Evolutionary conservation across 306 rosid species (phyloP), one percentile per base, ranked within the genome.

Genomic region (Medicago arabica): DNA sequence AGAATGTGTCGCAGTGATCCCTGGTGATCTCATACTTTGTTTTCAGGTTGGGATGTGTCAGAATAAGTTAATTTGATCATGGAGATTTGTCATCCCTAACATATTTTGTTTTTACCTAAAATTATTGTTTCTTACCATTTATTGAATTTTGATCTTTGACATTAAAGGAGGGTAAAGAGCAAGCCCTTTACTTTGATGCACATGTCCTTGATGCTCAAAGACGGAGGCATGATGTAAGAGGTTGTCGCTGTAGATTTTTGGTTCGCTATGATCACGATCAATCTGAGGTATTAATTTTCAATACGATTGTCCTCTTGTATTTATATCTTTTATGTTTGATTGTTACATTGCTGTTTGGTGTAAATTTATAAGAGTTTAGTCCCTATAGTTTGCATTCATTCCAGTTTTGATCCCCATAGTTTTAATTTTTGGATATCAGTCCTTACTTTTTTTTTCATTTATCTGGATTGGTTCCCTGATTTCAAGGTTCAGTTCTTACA

Each of bases 161-260:
- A 64, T 55, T 79, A 67, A 88, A 96, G 99, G 99, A 96, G 86
- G 97, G 98, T 71, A 92, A 96, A 85, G 99, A 96, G 80, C 99
- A 96, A 80, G 99, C 99, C 51, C 96, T 96, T 80, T 96, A 96
- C 87, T 96, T 81, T 76, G 99, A 96, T 70, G 99, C 99, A 71
- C 97, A 90, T 77, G 99, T 96, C 67, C 98, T 96, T 58, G 98
- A 96, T 82, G 95, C 99, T 69, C 99, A 96, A 85, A 89, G 99
- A 72, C 88, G 99, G 55, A 87, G 99, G 71, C 99, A 96, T 80
- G 99, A 96, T 85, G 96, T 96, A 59, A 85, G 99, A 84, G 99
- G 99, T 36, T 96, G 99, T 76, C 98, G 99, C n/a, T 96, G 99
- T 88, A 89, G 99, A 86, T 96, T 96, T 89, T 79, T 96, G 81